Conservation (phyloP, 495 filamentous ascomycete species). For the Parathielavia appendiculata region DNA sequence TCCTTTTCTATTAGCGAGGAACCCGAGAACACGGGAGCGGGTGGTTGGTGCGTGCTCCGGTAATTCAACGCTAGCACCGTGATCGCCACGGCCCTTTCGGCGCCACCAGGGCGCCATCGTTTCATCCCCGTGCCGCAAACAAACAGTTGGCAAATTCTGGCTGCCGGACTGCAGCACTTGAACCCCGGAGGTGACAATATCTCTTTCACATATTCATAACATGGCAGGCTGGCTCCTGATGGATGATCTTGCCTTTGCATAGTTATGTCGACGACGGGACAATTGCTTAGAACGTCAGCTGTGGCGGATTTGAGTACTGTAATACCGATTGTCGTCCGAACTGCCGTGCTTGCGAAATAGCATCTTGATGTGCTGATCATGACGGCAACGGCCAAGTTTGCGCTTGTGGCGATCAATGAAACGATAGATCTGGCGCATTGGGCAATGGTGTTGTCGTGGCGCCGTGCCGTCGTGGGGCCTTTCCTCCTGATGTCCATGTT, state of each 20-base stretch:
- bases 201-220: too few relatives aligned
- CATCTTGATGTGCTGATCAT: not conserved
- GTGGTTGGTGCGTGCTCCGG: constrained; percentile 1
- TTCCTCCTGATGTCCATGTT: not conserved
- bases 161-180: too few relatives aligned
- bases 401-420: constrained; percentile 14
- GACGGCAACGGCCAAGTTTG: not conserved
- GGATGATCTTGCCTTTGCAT: too few relatives aligned
- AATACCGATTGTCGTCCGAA: not conserved
- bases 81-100: constrained; percentile 21
- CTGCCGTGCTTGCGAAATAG: not conserved
- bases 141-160: too few relatives aligned
- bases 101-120: constrained; percentile 24
- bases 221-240: too few relatives aligned
- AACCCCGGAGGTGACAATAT: too few relatives aligned
- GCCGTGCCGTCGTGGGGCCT: not conserved
- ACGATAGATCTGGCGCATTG: constrained; percentile 8
- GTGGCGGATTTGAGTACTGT: too few relatives aligned
- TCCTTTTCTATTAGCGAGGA: not conserved
- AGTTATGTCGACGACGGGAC: not conserved
- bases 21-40: constrained; percentile 10
- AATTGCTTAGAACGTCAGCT: not conserved
- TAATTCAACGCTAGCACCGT: constrained; percentile 18
- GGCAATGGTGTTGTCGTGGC: constrained; percentile 7
- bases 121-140: constrained; percentile 8